A percentile compares a stretch with the other conserved stretches of the same genome.
Evolutionary conservation across 306 rosid genomes (phyloP).

Genomic region (Psophocarpus tetragonolobus): DNA sequence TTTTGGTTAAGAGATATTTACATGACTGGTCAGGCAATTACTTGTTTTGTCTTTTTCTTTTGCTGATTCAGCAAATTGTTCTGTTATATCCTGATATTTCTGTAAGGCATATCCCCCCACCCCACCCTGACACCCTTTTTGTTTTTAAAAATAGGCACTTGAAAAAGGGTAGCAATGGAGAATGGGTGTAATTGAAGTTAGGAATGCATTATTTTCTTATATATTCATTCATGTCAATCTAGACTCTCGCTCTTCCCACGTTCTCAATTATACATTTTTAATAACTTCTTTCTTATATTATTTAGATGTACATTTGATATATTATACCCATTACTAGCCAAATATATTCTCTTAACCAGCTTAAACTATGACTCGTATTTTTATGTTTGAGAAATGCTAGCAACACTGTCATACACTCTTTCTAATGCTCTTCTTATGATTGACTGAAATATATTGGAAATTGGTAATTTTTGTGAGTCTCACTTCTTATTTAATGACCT

Average conservation of each 20-base stretch:
- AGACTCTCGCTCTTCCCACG: background rate
- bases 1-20: background rate
- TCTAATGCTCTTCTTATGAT: too few species aligned
- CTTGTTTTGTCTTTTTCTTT: background rate
- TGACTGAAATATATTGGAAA: too few species aligned
- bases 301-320: background rate
- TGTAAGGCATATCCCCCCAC: background rate
- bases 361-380: background rate
- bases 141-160: background rate
- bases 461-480: too few species aligned
- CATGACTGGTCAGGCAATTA: background rate
- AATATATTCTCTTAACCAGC: background rate
- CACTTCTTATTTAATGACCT: too few species aligned
- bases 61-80: background rate
- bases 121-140: background rate
- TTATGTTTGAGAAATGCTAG: too few species aligned
- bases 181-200: constrained; percentile 17
- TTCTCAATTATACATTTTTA: background rate
- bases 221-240: constrained; percentile 5
- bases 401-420: too few species aligned
- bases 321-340: background rate
- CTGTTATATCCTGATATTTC: background rate
- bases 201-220: constrained; percentile 16
- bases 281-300: background rate
- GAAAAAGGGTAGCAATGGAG: constrained; percentile 26